A percentile compares a stretch with the other conserved stretches of the same genome.
phyloP scores from a whole-genome alignment of 2,329 filamentous ascomycete species.

The Colletotrichum liriopes region DNA sequence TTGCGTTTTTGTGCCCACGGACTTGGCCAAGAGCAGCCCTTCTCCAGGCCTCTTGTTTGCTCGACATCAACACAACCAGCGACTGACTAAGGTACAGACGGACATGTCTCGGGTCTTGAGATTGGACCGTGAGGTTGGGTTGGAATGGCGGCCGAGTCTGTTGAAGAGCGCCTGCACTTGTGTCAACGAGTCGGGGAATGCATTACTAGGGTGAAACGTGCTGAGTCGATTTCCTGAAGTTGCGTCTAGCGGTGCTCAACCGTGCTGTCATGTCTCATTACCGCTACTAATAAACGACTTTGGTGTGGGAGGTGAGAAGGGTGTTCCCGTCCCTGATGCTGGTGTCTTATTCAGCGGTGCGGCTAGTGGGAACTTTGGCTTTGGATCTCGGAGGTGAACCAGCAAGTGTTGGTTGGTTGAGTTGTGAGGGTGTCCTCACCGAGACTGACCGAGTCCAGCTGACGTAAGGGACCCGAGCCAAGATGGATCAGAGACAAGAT shows the following conservation, averaged over 20 bases:
- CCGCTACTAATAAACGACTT: background rate
- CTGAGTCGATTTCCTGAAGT: conserved; percentile 27
- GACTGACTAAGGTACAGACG: background rate
- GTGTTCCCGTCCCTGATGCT: conserved; percentile 9
- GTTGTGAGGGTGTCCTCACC: conserved; percentile 7
- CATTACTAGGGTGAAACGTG: conserved; percentile 38
- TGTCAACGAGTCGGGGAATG: conserved; percentile 27
- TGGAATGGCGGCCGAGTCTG: conserved; percentile 11
- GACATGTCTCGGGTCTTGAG: conserved; percentile 14
- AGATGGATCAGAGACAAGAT: background rate
- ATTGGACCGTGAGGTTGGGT: background rate
- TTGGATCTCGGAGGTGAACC: conserved; percentile 3
- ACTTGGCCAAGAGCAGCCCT: conserved; percentile 18
- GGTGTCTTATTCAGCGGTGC: conserved; percentile 27
- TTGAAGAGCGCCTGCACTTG: conserved; percentile 15
- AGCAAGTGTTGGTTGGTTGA: background rate
- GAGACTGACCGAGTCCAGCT: background rate
- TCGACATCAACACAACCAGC: background rate
- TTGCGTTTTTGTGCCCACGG: conserved; percentile 10
- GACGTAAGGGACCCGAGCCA: conserved; percentile 6
- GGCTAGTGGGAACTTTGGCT: conserved; percentile 16
- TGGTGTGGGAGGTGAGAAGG: conserved; percentile 17
- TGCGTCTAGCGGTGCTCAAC: conserved; percentile 32
- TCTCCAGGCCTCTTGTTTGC: background rate
- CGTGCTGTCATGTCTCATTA: conserved; percentile 20